These are phyloP conservation scores for Colletotrichum musae DNA, from an alignment of 2,329 filamentous ascomycete genomes.

Conservation along the genomic window DNA sequence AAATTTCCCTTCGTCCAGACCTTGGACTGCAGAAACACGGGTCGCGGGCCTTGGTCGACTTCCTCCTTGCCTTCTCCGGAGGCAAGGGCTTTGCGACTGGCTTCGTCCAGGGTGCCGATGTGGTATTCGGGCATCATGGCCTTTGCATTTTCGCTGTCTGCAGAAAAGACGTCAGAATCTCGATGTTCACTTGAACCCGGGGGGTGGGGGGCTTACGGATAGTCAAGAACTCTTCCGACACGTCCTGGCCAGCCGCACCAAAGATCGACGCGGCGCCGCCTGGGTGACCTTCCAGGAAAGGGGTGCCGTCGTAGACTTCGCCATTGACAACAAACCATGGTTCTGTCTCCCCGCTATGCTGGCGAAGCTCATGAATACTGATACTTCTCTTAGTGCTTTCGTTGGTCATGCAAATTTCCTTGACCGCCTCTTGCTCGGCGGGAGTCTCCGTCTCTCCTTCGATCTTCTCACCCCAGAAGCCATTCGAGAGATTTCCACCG, in stretches of 20 bases:
- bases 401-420: conserved; percentile 85
- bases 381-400: conserved; percentile 75
- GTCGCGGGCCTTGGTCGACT: conserved; percentile 57
- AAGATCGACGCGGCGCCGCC: conserved; percentile 89
- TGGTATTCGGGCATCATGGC: conserved; percentile 90
- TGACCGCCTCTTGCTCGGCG: conserved; percentile 63
- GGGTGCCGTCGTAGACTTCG: conserved; percentile 89
- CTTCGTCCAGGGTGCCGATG: conserved; percentile 80
- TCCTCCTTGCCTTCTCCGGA: conserved; percentile 55
- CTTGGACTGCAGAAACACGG: conserved; percentile 79
- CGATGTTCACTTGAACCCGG: too few relatives aligned
- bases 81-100: conserved; percentile 67
- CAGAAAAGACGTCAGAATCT: conserved; percentile 15
- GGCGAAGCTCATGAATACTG: conserved; percentile 78
- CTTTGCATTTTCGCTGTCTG: conserved; percentile 93
- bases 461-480: conserved; percentile 85
- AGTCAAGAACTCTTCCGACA: conserved; percentile 89
- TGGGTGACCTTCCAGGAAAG: conserved; percentile 85
- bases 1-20: conserved; percentile 82
- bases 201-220: conserved; percentile 76
- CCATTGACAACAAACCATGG: conserved; percentile 93
- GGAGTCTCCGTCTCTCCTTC: conserved; percentile 63
- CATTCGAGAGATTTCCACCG: conserved; percentile 85
- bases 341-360: conserved; percentile 73
- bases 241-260: conserved; percentile 85